Percentiles rank a stretch among this genome's conserved stretches.
Conservation (phyloP, 768 basidiomycete species). For the Hebeloma cylindrosporum region DNA sequence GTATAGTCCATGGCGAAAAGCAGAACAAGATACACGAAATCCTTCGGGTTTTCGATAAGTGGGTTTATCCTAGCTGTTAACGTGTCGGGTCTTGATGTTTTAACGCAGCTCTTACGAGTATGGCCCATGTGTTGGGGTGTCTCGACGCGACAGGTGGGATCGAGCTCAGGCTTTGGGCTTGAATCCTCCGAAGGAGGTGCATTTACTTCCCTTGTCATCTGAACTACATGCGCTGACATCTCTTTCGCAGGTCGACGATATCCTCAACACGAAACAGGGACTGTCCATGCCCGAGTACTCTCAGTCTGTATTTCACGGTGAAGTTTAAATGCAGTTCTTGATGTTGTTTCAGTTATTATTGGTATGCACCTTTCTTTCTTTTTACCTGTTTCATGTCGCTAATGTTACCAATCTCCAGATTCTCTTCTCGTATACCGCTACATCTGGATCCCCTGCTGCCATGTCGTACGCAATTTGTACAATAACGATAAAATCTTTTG, state of each 20-base stretch:
- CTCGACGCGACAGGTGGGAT: conserved; percentile 87
- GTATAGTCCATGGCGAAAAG: conserved; percentile 61
- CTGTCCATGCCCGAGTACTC: conserved; percentile 49
- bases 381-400: neutral
- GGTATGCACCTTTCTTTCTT: neutral
- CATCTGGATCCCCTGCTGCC: too few species aligned
- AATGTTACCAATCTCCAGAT: too few species aligned
- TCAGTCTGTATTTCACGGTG: conserved; percentile 61
- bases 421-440: too few species aligned
- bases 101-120: conserved; percentile 66
- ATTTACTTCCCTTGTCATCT: neutral
- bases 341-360: neutral
- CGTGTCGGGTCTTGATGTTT: conserved; percentile 7
- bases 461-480: too few species aligned
- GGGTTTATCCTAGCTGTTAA: conserved; percentile 20
- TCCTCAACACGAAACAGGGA: conserved; percentile 71
- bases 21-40: conserved; percentile 69
- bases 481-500: too few species aligned
- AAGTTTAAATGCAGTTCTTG: too few species aligned
- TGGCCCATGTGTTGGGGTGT: conserved; percentile 77
- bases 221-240: neutral
- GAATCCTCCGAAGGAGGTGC: conserved; percentile 50
- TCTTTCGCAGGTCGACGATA: conserved; percentile 64
- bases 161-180: conserved; percentile 77
- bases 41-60: conserved; percentile 80